A percentile compares a stretch with the other conserved stretches of the same genome.
Evolutionary conservation across 176 grass and related monocot genomes (phyloP).

Genomic region (Areca catechu): DNA sequence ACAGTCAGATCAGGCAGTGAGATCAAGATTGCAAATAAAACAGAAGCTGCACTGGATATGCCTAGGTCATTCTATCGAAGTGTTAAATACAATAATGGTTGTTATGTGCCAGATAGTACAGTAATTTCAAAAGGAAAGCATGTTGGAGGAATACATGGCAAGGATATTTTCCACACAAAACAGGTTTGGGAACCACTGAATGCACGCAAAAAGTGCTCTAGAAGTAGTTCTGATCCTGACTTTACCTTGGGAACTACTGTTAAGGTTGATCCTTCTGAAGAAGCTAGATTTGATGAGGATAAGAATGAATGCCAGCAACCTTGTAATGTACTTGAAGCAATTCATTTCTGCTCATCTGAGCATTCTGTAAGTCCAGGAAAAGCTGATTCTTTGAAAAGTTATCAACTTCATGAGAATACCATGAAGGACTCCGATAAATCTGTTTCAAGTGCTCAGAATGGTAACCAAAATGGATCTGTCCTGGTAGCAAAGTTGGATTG

Average conservation of each 20-base stretch:
- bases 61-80: slow-evolving; percentile 50
- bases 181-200: slow-evolving; percentile 87
- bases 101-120: slow-evolving; percentile 27
- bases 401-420: slow-evolving; percentile 9
- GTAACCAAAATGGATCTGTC: slow-evolving; percentile 21
- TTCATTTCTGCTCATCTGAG: not conserved
- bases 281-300: slow-evolving; percentile 1
- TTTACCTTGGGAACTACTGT: not conserved
- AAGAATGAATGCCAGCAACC: not conserved
- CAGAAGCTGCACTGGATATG: slow-evolving; percentile 22
- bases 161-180: slow-evolving; percentile 39
- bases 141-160: slow-evolving; percentile 42
- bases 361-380: slow-evolving; percentile 25
- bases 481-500: slow-evolving; percentile 18
- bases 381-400: slow-evolving; percentile 24
- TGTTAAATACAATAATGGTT: slow-evolving; percentile 25
- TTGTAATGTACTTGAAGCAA: slow-evolving; percentile 12
- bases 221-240: slow-evolving; percentile 22
- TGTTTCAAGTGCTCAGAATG: slow-evolving; percentile 6
- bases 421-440: not conserved
- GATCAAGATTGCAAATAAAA: slow-evolving; percentile 48
- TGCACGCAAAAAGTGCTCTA: slow-evolving; percentile 52
- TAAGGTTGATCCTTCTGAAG: not conserved
- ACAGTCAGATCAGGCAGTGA: slow-evolving; percentile 34
- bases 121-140: slow-evolving; percentile 35